Evolutionary conservation across 2,329 filamentous ascomycete species (phyloP).

Genomic region (Fusarium penzigii): DNA sequence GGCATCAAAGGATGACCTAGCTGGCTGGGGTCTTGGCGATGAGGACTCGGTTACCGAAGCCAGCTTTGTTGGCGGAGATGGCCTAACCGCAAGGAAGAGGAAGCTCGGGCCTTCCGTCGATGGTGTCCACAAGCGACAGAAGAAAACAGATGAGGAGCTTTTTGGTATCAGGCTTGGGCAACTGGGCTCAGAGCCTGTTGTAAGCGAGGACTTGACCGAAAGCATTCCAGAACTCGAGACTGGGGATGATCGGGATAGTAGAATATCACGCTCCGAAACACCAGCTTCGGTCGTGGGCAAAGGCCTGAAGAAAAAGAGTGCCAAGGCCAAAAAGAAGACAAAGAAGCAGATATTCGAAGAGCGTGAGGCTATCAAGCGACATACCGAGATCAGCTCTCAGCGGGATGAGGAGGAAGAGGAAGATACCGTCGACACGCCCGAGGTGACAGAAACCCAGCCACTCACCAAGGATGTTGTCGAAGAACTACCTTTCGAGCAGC

Average conservation of each 20-base stretch:
- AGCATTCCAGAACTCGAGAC: constrained; percentile 49
- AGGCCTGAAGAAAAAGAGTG: constrained; percentile 55
- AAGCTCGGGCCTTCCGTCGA: constrained; percentile 70
- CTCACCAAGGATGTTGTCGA: constrained; percentile 32
- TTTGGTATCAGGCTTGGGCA: constrained; percentile 64
- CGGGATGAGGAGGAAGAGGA: constrained; percentile 44
- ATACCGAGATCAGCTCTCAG: constrained; percentile 49
- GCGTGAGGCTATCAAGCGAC: constrained; percentile 59
- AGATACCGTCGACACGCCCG: constrained; percentile 19
- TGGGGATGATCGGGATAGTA: constrained; percentile 43
- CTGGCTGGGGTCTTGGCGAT: constrained; percentile 50
- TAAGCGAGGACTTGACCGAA: constrained; percentile 51
- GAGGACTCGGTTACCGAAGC: constrained; percentile 72
- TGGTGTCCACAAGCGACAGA: constrained; percentile 74
- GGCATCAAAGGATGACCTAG: constrained; percentile 50
- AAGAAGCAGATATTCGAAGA: constrained; percentile 78
- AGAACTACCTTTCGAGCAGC: constrained; percentile 51
- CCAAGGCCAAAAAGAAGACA: constrained; percentile 70
- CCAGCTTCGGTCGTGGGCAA: constrained; percentile 45
- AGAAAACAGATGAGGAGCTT: constrained; percentile 77
- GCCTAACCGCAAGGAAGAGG: constrained; percentile 63
- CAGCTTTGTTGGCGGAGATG: constrained; percentile 66
- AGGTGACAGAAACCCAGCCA: constrained; percentile 22
- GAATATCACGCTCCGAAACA: constrained; percentile 48
- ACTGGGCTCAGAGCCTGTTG: constrained; percentile 51